Evolutionary conservation across 2,329 filamentous ascomycete genomes (phyloP).

Genomic region (Venturia asperata): DNA sequence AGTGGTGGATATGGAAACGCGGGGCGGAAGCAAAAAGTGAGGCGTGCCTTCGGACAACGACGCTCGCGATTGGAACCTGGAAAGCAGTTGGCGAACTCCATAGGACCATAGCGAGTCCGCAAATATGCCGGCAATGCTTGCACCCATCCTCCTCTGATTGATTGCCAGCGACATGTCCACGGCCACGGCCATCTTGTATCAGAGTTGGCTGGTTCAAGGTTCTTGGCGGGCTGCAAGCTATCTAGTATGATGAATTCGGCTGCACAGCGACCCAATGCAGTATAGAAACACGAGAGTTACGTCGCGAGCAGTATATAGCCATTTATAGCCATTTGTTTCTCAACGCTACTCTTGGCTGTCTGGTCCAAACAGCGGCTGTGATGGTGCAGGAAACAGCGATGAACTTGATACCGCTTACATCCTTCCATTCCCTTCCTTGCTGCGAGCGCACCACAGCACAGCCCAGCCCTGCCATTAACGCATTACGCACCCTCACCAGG

Average conservation of each 20-base stretch:
- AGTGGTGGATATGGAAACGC: neutral
- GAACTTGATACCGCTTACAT: neutral
- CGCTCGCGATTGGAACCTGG: neutral
- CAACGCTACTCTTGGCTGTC: neutral
- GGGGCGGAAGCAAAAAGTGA: slow-evolving; percentile 4
- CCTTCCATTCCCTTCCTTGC: neutral
- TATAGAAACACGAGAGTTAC: neutral
- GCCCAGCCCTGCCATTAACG: neutral
- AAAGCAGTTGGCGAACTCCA: no score
- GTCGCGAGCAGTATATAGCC: neutral
- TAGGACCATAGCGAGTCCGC: no score
- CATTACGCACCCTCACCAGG: slow-evolving; percentile 10
- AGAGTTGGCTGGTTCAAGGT: no score
- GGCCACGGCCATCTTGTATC: no score
- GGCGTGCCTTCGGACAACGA: neutral
- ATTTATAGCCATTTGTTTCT: neutral
- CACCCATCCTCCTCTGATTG: no score
- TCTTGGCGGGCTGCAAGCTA: no score
- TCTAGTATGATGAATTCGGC: no score
- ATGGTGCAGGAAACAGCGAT: neutral
- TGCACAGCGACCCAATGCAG: no score
- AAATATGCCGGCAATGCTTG: no score
- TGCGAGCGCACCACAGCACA: neutral
- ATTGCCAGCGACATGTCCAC: no score
- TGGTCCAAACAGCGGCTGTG: neutral